Evolutionary conservation across 176 grass and related monocot genomes (phyloP).

Genomic region (Alloteropsis semialata): DNA sequence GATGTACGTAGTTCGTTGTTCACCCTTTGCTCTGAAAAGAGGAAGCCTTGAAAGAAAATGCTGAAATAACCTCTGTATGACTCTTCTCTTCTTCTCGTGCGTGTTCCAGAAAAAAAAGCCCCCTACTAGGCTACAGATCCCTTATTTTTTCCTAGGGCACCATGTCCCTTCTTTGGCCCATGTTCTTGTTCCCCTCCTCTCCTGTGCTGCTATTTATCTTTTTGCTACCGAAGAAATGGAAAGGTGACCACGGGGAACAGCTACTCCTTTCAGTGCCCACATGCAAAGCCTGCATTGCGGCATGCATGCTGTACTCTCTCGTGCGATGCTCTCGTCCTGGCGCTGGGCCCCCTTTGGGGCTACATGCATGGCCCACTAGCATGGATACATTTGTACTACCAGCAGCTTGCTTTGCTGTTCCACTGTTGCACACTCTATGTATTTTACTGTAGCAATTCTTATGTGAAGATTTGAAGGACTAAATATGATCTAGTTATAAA

Average conservation of each 20-base stretch:
- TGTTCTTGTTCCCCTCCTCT: neutral
- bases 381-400: neutral
- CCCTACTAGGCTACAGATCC: neutral
- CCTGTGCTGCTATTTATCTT: neutral
- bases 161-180: neutral
- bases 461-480: too few relatives aligned
- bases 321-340: neutral
- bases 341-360: neutral
- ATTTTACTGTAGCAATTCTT: too few relatives aligned
- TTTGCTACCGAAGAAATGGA: neutral
- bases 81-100: too few relatives aligned
- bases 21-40: neutral
- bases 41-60: neutral
- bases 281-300: conserved; percentile 15
- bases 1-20: neutral
- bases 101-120: too few relatives aligned
- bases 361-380: neutral
- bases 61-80: too few relatives aligned
- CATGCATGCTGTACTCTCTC: conserved; percentile 8
- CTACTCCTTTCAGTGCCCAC: conserved; percentile 24
- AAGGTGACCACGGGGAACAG: conserved; percentile 4
- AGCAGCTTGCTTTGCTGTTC: neutral
- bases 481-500: too few relatives aligned
- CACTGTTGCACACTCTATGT: too few relatives aligned
- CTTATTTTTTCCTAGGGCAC: neutral